phyloP scores from a whole-genome alignment of 2,329 filamentous ascomycete genomes.

The Penicillium capsulatum region DNA sequence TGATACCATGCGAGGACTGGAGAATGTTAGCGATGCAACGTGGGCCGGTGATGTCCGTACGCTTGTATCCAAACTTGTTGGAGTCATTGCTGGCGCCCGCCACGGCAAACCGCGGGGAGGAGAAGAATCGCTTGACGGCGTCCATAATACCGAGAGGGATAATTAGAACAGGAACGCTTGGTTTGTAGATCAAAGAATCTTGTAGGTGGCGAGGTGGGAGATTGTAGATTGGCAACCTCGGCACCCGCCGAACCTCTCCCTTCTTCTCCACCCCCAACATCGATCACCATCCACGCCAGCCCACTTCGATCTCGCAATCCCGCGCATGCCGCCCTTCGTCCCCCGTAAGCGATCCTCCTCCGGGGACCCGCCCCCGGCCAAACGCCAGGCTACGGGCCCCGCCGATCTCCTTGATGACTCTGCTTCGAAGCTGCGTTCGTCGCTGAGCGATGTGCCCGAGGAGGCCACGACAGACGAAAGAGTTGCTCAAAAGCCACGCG shows the following conservation, averaged over 20 bases:
- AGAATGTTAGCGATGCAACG: constrained; percentile 10
- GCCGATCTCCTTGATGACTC: constrained; percentile 24
- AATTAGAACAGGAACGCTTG: constrained; percentile 8
- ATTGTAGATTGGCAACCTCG: constrained; percentile 11
- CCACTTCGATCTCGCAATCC: not conserved
- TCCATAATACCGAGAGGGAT: constrained; percentile 24
- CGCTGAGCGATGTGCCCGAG: constrained; percentile 36
- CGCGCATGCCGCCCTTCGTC: constrained; percentile 46
- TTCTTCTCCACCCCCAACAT: not conserved
- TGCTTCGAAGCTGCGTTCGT: constrained; percentile 32
- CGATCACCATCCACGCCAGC: too few species aligned
- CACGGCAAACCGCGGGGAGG: constrained; percentile 74
- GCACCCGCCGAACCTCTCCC: constrained; percentile 13
- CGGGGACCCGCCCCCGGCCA: constrained; percentile 33
- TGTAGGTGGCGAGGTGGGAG: not conserved
- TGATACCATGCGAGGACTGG: constrained; percentile 89
- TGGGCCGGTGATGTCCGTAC: constrained; percentile 44
- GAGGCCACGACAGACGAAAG: constrained; percentile 6
- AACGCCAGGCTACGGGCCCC: constrained; percentile 29
- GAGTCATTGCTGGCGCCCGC: constrained; percentile 84
- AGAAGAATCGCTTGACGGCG: constrained; percentile 74
- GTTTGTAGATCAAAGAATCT: not conserved
- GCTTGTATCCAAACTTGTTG: constrained; percentile 82
- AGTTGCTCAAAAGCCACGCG: not conserved
- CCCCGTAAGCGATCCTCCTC: constrained; percentile 41